phyloP scores from a whole-genome alignment of 129 eudicot genomes.

The sunflower (Helianthus annuus) region DNA sequence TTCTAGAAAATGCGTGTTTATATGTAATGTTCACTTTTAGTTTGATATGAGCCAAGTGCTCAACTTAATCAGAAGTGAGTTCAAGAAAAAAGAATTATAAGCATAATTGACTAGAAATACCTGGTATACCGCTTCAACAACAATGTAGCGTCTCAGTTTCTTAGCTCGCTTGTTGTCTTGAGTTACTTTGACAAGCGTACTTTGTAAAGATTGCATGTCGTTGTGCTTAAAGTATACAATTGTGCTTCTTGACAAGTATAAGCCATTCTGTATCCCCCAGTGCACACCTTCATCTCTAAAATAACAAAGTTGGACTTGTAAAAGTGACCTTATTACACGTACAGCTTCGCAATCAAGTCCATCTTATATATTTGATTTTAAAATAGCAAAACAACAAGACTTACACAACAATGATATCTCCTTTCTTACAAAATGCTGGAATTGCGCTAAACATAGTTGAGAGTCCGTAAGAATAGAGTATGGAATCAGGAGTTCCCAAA shows the following conservation, averaged over 20 bases:
- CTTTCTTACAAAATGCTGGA: slow-evolving; percentile 97
- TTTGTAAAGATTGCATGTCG: slow-evolving; percentile 71
- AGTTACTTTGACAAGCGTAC: slow-evolving; percentile 72
- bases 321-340: neutral
- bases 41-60: neutral
- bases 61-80: slow-evolving; percentile 4
- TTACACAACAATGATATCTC: slow-evolving; percentile 86
- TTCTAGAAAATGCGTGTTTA: neutral
- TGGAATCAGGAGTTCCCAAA: slow-evolving; percentile 81
- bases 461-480: slow-evolving; percentile 83
- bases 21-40: neutral
- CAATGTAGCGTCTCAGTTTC: slow-evolving; percentile 87
- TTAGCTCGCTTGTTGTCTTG: slow-evolving; percentile 76
- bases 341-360: neutral
- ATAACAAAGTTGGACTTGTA: slow-evolving; percentile 17
- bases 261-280: slow-evolving; percentile 99
- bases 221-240: slow-evolving; percentile 93
- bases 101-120: slow-evolving; percentile 35
- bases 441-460: slow-evolving; percentile 97
- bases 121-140: slow-evolving; percentile 96
- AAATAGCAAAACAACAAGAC: slow-evolving; percentile 31
- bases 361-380: neutral
- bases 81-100: slow-evolving; percentile 2
- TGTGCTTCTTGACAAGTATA: slow-evolving; percentile 85
- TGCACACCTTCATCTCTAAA: slow-evolving; percentile 96